Base-by-base conservation (phyloP, 768 basidiomycete genomes). In the Lactifluus subvellereus region DNA sequence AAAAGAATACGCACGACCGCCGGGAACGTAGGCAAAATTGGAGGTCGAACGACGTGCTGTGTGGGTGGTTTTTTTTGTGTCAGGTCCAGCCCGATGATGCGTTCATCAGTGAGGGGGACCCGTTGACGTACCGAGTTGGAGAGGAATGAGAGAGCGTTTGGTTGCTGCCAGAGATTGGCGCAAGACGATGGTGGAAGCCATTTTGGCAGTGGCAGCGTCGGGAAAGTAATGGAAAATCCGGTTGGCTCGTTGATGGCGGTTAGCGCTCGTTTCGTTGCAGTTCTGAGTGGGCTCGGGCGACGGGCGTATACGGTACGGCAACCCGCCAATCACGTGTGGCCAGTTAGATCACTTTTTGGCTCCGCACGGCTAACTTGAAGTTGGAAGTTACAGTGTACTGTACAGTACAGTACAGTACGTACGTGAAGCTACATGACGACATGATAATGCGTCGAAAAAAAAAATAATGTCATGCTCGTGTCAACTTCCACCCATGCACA, bases 401-500 rank as follows among this genome's bases (percentile, higher is more conserved):
- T 22, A 22, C 2, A 27, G 27, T 27, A 14, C 33, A 37, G 37
- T 37, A 37, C 37, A 4, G 3, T 27, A 27, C 27, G 27, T 27
- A 27, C 27, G 27, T 27, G 27, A 2, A 3, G 2, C 27, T 27
- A 27, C 27, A 27, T 27, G 22, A 27, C 27, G 27, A 27, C 3
- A 27, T 27, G 27, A 27, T 27, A 27, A 27, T 27, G 27, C 27
- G 27, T 27, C 27, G 27, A 27, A 27, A 27, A 27, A 27, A 27
- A 27, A 2, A 27, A 27, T 27, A 3, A 27, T 32, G 13, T 37
- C 20, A 35, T 16, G 10, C 16, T 42, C 77, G 72, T 0, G 72
- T 81, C 66, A 93, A 73, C 57, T 75, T 78, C 91, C 91, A 94
- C 2, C 94, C 94, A 69, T 93, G 88, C 1, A 97, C 94, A 0